A percentile compares a stretch with the other conserved stretches of the same genome.
Conservation (phyloP, 768 basidiomycete genomes). For the Boletus rufocinnamomeus region DNA sequence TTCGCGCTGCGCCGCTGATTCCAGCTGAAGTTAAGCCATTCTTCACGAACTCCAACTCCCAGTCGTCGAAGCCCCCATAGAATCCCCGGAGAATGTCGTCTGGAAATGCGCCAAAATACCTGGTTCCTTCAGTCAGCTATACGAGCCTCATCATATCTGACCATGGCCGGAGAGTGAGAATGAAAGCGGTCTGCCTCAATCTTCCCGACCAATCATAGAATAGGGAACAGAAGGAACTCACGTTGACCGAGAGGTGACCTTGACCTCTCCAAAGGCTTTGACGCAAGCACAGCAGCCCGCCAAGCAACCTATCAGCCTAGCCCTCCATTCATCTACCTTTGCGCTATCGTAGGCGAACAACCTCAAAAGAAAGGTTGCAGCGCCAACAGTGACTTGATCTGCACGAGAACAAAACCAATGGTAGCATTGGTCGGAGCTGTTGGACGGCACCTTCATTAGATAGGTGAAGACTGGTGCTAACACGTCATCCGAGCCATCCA, state of each 20-base stretch:
- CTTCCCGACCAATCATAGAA: conserved; percentile 1
- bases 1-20: conserved; percentile 12
- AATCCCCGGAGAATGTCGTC: conserved; percentile 54
- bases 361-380: conserved; percentile 80
- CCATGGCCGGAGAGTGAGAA: conserved; percentile 13
- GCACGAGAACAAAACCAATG: conserved; percentile 87
- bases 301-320: conserved; percentile 55
- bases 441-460: conserved; percentile 49
- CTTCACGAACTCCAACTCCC: conserved; percentile 60
- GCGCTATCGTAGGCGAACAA: conserved; percentile 74
- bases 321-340: conserved; percentile 65
- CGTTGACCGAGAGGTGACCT: conserved; percentile 67
- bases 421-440: conserved; percentile 38
- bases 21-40: conserved; percentile 44
- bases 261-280: conserved; percentile 61
- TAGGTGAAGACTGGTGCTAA: conserved; percentile 54
- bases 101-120: conserved; percentile 74
- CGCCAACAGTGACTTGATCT: conserved; percentile 53
- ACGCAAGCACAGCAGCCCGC: conserved; percentile 71
- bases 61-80: conserved; percentile 61
- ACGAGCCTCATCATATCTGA: conserved; percentile 2
- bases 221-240: conserved; percentile 44
- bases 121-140: conserved; percentile 35
- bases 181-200: conserved; percentile 9
- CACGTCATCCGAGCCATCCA: conserved; percentile 47